Evolutionary conservation across 352 stramenopile genomes (phyloP).

Genomic region (Saprolegnia diclina): DNA sequence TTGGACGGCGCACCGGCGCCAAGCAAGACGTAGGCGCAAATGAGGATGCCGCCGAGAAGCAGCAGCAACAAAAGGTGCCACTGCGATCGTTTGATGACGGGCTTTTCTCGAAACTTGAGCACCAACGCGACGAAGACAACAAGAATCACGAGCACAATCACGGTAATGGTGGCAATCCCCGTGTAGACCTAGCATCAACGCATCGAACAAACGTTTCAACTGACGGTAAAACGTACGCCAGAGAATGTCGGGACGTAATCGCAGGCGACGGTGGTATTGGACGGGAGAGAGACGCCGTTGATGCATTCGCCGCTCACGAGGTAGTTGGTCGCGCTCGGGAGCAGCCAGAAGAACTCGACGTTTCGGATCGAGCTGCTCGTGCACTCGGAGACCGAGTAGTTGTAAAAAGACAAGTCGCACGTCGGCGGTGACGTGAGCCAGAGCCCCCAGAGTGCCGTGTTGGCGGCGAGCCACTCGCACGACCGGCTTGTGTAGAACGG

Average conservation of each 20-base stretch:
- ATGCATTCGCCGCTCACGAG: constrained; percentile 34
- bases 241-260: constrained; percentile 9
- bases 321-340: constrained; percentile 31
- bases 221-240: neutral
- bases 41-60: constrained; percentile 43
- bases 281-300: constrained; percentile 14
- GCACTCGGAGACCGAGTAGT: constrained; percentile 37
- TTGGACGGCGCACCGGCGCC: constrained; percentile 41
- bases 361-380: constrained; percentile 28
- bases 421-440: constrained; percentile 35
- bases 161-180: constrained; percentile 15
- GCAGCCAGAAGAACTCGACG: constrained; percentile 31
- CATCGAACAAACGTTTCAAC: neutral
- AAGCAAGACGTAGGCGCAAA: constrained; percentile 35
- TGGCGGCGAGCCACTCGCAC: constrained; percentile 41
- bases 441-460: constrained; percentile 28
- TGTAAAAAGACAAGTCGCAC: constrained; percentile 44
- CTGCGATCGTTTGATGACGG: constrained; percentile 63
- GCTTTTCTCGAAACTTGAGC: constrained; percentile 36
- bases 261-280: constrained; percentile 5
- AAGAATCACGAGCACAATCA: constrained; percentile 26
- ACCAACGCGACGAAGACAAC: constrained; percentile 31
- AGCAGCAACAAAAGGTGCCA: constrained; percentile 52
- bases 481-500: constrained; percentile 39
- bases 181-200: neutral